Conservation (phyloP, 306 rosid species). For the Fragaria vesca region DNA sequence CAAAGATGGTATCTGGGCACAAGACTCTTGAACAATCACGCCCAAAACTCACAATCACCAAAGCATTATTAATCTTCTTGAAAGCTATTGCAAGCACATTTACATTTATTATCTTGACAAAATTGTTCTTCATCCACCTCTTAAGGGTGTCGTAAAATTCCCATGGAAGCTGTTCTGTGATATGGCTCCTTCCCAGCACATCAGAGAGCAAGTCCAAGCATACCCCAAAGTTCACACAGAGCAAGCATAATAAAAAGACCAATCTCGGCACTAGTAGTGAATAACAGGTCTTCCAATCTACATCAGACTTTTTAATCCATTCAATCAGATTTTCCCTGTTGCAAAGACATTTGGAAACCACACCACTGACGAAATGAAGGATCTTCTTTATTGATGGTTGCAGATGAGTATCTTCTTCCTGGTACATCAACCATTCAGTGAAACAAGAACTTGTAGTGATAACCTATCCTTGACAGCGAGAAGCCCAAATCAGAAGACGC, state of each 20-base stretch:
- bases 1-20: conserved; percentile 38
- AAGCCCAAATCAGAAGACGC: conserved; percentile 40
- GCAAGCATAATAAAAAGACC: conserved; percentile 43
- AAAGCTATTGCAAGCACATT: conserved; percentile 47
- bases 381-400: background rate
- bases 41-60: conserved; percentile 41
- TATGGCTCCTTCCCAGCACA: conserved; percentile 23
- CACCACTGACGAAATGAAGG: conserved; percentile 11
- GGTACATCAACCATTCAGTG: conserved; percentile 50
- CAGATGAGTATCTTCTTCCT: conserved; percentile 18
- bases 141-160: conserved; percentile 32
- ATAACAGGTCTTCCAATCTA: conserved; percentile 13
- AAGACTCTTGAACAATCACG: background rate
- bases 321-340: too few species aligned
- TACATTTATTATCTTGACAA: conserved; percentile 1
- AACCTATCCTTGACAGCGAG: conserved; percentile 33
- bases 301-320: conserved; percentile 18
- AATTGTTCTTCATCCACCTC: conserved; percentile 11
- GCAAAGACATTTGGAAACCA: conserved; percentile 20
- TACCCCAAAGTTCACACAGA: conserved; percentile 36
- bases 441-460: conserved; percentile 49
- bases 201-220: conserved; percentile 20
- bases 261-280: conserved; percentile 43
- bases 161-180: conserved; percentile 26
- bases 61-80: conserved; percentile 37